A percentile compares a stretch with the other conserved stretches of the same genome.
Conservation (phyloP, 345 rosid species). For the Hibiscus trionum region DNA sequence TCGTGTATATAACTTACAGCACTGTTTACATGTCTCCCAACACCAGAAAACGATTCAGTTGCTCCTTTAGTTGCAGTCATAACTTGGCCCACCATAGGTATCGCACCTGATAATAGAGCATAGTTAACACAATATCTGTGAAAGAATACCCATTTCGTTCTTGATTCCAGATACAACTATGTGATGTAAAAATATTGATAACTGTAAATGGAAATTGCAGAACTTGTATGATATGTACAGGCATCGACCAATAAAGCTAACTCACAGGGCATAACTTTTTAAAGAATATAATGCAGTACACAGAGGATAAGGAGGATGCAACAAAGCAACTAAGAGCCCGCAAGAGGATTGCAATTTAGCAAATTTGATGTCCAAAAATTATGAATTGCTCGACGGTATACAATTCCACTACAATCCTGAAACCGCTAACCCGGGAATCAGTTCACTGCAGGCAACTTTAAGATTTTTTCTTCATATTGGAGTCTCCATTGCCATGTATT, state of each 20-base stretch:
- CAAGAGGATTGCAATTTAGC: neutral
- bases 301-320: neutral
- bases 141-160: neutral
- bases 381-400: neutral
- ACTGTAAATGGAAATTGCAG: neutral
- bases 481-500: neutral
- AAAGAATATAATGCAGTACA: neutral
- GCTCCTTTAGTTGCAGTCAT: slow-evolving; percentile 93
- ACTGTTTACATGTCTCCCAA: slow-evolving; percentile 50
- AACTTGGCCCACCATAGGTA: slow-evolving; percentile 77
- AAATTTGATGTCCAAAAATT: neutral
- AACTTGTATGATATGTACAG: neutral
- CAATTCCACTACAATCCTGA: neutral
- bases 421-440: neutral
- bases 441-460: neutral
- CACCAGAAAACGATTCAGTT: slow-evolving; percentile 77
- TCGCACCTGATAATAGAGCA: slow-evolving; percentile 38
- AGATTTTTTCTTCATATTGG: neutral
- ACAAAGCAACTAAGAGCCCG: neutral
- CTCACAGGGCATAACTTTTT: neutral
- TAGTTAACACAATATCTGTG: neutral
- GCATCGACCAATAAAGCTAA: neutral
- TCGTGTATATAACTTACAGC: slow-evolving; percentile 40
- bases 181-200: neutral
- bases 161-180: neutral